Conservation (phyloP, 2,329 filamentous ascomycete species). For the Claviceps arundinis region DNA sequence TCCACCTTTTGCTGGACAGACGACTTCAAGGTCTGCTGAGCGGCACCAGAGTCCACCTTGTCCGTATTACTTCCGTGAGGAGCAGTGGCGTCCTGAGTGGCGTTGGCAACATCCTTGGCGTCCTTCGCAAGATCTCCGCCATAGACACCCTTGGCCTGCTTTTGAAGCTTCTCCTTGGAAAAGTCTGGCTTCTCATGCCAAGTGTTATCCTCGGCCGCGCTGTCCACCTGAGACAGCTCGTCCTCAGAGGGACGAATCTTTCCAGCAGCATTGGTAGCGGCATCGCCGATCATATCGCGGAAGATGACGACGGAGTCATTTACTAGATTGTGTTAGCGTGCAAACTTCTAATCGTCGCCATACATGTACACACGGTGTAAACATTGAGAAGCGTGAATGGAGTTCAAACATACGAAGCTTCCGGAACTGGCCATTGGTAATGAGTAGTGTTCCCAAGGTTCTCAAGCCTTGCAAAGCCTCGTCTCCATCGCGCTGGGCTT, state of each 20-base stretch:
- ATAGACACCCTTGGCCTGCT: constrained; percentile 52
- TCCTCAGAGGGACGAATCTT: constrained; percentile 69
- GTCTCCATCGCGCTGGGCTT: constrained; percentile 69
- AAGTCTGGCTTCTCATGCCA: constrained; percentile 84
- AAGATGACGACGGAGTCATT: constrained; percentile 69
- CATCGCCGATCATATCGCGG: constrained; percentile 85
- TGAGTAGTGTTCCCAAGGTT: constrained; percentile 75
- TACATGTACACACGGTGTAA: neutral
- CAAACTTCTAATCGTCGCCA: neutral
- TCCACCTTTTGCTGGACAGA: constrained; percentile 44
- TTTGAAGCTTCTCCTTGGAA: constrained; percentile 54
- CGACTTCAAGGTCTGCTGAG: constrained; percentile 18
- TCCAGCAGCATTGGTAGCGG: constrained; percentile 63
- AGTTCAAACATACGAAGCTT: constrained; percentile 56
- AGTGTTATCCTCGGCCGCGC: constrained; percentile 76
- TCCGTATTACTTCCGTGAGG: constrained; percentile 32
- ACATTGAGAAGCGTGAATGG: neutral
- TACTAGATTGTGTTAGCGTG: constrained; percentile 27
- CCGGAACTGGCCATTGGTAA: constrained; percentile 93
- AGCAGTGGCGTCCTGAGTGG: constrained; percentile 42
- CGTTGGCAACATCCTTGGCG: constrained; percentile 42
- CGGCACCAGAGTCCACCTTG: constrained; percentile 33
- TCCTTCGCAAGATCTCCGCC: constrained; percentile 43
- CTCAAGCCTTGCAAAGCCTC: constrained; percentile 74
- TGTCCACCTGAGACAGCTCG: constrained; percentile 61